These are phyloP conservation scores for Claviceps sp. DNA, from an alignment of 2,329 filamentous ascomycete species.

Conservation along the genomic window DNA sequence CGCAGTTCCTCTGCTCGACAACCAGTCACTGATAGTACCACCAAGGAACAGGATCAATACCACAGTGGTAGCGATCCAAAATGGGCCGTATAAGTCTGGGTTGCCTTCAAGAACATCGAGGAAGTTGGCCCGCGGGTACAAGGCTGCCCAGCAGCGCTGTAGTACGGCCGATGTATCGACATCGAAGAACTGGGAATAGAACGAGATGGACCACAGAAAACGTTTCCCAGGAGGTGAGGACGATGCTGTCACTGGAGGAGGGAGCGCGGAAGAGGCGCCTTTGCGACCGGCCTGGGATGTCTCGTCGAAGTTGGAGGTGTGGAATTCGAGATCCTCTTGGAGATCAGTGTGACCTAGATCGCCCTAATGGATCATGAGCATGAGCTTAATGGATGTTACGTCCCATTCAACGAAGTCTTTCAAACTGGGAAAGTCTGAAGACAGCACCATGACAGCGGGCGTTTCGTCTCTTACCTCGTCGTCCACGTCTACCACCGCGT, in stretches of 20 bases:
- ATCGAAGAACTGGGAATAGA: slow-evolving; percentile 98
- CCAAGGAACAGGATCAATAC: slow-evolving; percentile 91
- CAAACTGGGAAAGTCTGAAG: not conserved
- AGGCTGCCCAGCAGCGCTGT: slow-evolving; percentile 71
- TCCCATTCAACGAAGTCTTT: not conserved
- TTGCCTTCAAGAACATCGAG: slow-evolving; percentile 95
- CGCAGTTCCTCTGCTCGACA: slow-evolving; percentile 52
- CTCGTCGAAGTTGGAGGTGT: slow-evolving; percentile 75
- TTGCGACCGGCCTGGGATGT: slow-evolving; percentile 36
- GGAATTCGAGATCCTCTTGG: slow-evolving; percentile 98
- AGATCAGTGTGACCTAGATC: slow-evolving; percentile 97
- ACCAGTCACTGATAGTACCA: slow-evolving; percentile 86
- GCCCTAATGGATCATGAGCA: slow-evolving; percentile 42
- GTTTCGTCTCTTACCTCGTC: slow-evolving; percentile 53
- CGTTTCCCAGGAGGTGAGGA: slow-evolving; percentile 51
- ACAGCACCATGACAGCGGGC: not conserved
- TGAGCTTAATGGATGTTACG: not conserved
- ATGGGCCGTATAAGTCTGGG: slow-evolving; percentile 88
- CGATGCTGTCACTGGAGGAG: slow-evolving; percentile 41
- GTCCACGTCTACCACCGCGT: slow-evolving; percentile 95
- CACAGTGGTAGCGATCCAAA: slow-evolving; percentile 98
- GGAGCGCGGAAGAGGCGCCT: slow-evolving; percentile 36
- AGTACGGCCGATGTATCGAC: slow-evolving; percentile 89
- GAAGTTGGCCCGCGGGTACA: slow-evolving; percentile 88
- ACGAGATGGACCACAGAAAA: slow-evolving; percentile 81